Percentiles rank a stretch among this genome's conserved stretches.
Conservation (phyloP, 2,329 filamentous ascomycete genomes). For the Monosporascus ibericus region DNA sequence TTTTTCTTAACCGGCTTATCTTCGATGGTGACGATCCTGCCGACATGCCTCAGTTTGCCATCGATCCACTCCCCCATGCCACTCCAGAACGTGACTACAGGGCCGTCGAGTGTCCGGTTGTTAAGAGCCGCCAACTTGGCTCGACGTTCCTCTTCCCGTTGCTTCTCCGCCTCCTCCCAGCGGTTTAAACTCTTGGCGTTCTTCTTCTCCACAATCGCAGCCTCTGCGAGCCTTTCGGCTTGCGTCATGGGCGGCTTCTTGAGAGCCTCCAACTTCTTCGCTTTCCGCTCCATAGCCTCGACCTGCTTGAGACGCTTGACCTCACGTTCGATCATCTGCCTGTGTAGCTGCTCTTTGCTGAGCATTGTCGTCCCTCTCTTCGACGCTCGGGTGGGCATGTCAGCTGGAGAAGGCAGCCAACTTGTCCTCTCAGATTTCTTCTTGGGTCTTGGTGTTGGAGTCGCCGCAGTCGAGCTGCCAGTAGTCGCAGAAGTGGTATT, state of each 20-base stretch:
- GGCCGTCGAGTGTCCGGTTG: constrained; percentile 78
- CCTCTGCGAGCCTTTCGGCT: constrained; percentile 75
- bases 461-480: constrained; percentile 24
- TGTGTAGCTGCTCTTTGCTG: constrained; percentile 57
- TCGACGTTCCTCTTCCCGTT: constrained; percentile 75
- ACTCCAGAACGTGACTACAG: constrained; percentile 89
- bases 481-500: constrained; percentile 31
- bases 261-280: constrained; percentile 64
- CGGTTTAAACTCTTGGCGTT: constrained; percentile 87
- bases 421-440: constrained; percentile 56
- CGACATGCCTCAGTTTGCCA: constrained; percentile 65
- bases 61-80: constrained; percentile 79
- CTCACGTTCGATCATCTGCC: constrained; percentile 69
- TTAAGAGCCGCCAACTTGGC: constrained; percentile 83
- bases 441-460: constrained; percentile 44
- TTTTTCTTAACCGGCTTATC: constrained; percentile 51
- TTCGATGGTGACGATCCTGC: constrained; percentile 57
- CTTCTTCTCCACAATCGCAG: constrained; percentile 73
- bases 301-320: constrained; percentile 65
- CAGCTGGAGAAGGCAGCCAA: constrained; percentile 49
- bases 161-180: constrained; percentile 91
- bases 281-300: constrained; percentile 59
- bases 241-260: constrained; percentile 83
- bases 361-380: constrained; percentile 51
- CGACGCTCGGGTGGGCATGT: constrained; percentile 53